Percentiles rank a stretch among this genome's conserved stretches.
phyloP scores from a whole-genome alignment of 2,329 filamentous ascomycete genomes.

The Fusarium oxysporum region DNA sequence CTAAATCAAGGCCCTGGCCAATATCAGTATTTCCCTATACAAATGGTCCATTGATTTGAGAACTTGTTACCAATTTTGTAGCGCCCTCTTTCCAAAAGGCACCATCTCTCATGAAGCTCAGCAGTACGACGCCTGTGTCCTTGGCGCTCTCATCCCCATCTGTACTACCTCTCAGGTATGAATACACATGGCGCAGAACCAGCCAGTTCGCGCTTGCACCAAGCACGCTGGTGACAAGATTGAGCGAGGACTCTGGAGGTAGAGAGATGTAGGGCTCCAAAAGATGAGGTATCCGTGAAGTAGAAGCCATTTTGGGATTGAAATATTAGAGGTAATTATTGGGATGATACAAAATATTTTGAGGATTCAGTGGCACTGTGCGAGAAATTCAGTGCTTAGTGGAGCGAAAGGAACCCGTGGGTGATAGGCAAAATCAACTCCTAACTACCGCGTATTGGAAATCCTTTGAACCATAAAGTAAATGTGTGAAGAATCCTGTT shows the following conservation, averaged over 20 bases:
- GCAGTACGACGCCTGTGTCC: conserved; percentile 72
- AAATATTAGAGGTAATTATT: conserved; percentile 7
- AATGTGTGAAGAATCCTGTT: not conserved
- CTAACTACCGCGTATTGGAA: not conserved
- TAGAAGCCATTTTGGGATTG: conserved; percentile 38
- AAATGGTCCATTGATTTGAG: not conserved
- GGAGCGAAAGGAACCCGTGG: not conserved
- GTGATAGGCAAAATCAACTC: not conserved
- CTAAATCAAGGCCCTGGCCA: conserved; percentile 75
- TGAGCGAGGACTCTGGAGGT: conserved; percentile 68
- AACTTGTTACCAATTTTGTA: conserved; percentile 68
- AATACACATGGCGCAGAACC: conserved; percentile 66
- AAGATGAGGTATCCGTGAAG: conserved; percentile 69
- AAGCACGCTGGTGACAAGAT: conserved; percentile 75
- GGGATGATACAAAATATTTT: conserved; percentile 31
- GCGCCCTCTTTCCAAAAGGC: conserved; percentile 82
- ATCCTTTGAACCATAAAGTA: not conserved
- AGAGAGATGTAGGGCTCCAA: conserved; percentile 73
- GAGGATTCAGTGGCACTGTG: conserved; percentile 36
- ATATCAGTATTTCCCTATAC: not conserved
- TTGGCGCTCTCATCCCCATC: conserved; percentile 38
- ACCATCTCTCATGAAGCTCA: conserved; percentile 84
- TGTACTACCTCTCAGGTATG: conserved; percentile 52
- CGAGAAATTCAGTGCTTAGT: conserved; percentile 12
- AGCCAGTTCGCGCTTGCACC: conserved; percentile 76